phyloP scores from a whole-genome alignment of 2,329 filamentous ascomycete genomes.

The Cordyceps pruinosa region DNA sequence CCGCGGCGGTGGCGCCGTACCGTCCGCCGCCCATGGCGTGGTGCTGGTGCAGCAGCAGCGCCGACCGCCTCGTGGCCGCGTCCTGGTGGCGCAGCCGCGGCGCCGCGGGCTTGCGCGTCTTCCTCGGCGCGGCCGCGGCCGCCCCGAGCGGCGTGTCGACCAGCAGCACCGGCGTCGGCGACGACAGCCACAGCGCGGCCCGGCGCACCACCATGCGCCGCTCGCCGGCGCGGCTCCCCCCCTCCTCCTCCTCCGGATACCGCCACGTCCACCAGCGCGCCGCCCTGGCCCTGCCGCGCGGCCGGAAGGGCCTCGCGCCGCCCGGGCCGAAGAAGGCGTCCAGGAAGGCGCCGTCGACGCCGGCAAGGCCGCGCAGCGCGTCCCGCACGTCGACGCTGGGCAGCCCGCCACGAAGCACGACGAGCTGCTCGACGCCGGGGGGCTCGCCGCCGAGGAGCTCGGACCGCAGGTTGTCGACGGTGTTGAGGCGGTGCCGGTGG shows the following conservation, averaged over 20 bases:
- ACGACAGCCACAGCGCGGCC: constrained; percentile 4
- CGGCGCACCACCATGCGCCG: neutral
- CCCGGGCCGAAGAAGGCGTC: constrained; percentile 2
- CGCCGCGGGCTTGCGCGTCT: neutral
- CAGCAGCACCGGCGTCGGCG: neutral
- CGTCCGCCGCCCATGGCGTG: neutral
- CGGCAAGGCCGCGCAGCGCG: constrained; percentile 2
- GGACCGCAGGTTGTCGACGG: constrained; percentile 12
- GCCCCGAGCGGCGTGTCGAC: neutral
- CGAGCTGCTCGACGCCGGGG: constrained; percentile 6
- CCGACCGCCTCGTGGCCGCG: constrained; percentile 7
- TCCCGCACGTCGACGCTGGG: neutral
- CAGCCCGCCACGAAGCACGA: neutral
- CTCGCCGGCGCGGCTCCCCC: neutral
- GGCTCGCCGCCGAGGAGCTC: constrained; percentile 11
- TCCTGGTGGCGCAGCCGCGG: constrained; percentile 12
- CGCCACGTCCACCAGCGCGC: constrained; percentile 14
- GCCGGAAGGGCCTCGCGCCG: constrained; percentile 8
- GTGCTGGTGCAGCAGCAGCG: neutral
- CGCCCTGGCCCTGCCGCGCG: neutral
- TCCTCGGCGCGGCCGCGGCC: neutral
- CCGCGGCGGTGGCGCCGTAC: neutral
- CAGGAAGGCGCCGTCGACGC: constrained; percentile 12
- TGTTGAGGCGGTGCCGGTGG: constrained; percentile 12
- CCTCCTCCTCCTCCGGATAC: constrained; percentile 7